Evolutionary conservation across 352 stramenopile species (phyloP).

Genomic region (Pythium aquatile): DNA sequence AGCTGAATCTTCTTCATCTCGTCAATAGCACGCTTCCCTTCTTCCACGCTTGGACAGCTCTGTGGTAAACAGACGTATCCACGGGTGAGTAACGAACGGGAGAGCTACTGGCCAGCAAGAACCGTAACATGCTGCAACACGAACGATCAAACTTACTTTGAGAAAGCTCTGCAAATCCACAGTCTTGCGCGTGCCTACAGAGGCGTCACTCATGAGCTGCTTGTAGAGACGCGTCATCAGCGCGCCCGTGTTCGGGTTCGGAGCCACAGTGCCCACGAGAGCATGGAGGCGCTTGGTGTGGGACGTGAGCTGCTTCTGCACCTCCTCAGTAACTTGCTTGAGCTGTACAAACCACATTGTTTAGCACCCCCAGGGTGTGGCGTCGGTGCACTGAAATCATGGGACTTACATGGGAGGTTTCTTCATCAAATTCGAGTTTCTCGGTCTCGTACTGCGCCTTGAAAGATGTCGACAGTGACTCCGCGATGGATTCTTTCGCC

Average conservation of each 20-base stretch:
- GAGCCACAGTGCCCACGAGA: slow-evolving; percentile 62
- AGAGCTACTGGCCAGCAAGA: not conserved
- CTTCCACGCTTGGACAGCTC: slow-evolving; percentile 72
- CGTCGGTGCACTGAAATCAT: too few relatives aligned
- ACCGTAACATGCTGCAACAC: not conserved
- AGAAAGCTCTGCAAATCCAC: slow-evolving; percentile 63
- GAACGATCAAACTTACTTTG: slow-evolving; percentile 35
- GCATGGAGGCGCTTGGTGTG: slow-evolving; percentile 57
- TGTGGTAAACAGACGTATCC: slow-evolving; percentile 23
- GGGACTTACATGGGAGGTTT: slow-evolving; percentile 50
- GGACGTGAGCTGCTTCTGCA: slow-evolving; percentile 53
- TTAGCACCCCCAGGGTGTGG: not conserved
- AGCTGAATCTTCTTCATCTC: slow-evolving; percentile 81
- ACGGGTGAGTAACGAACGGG: slow-evolving; percentile 29
- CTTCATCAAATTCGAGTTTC: slow-evolving; percentile 52
- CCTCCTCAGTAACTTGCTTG: slow-evolving; percentile 44
- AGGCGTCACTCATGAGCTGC: slow-evolving; percentile 40
- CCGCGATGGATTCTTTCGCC: slow-evolving; percentile 30
- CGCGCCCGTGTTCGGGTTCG: slow-evolving; percentile 54
- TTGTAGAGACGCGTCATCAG: slow-evolving; percentile 77
- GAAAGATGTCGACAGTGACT: slow-evolving; percentile 43
- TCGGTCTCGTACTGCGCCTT: slow-evolving; percentile 72
- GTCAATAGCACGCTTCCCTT: slow-evolving; percentile 66
- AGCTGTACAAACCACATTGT: slow-evolving; percentile 26
- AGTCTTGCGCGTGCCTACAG: slow-evolving; percentile 44